Evolutionary conservation across 768 basidiomycete genomes (phyloP), one percentile per base, ranked within the genome.

Genomic region (Pulveroboletus sp.): DNA sequence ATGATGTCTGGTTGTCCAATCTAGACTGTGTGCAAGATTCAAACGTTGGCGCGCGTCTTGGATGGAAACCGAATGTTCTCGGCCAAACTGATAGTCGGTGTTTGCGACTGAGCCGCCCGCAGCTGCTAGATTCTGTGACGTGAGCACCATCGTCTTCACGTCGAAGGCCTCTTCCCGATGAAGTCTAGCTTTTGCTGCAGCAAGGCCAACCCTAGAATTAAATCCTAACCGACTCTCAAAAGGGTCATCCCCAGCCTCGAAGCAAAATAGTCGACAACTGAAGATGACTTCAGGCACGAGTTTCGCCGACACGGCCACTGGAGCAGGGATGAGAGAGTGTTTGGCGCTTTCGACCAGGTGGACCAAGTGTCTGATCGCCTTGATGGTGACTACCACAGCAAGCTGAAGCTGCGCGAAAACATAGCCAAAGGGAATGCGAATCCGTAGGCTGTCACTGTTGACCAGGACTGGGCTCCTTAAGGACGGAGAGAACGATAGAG

Each of bases 221-320:
- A 86, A 72, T 32, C 81, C 86, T 17, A 96, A 69, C 51, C 76
- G 80, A 14, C 79, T 77, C 67, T 98, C 94, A 49, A 96, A 81
- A 1, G 84, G 79, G 58, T 93, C 89, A 65, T 98, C 94, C 21
- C 82, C 80, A 24, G 83, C 83, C 66, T 96, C 93, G 8, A 90
- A 59, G 42, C 80, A 82, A 31, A 95, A 59, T 39, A 74, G 74
- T n/a, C 76, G 73, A 43, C 93, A 66, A 9, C 64, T 71, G 39
- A 95, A 61, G 0, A 71, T 69, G 39, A 94, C 62, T 47, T 76
- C 73, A 0, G 91, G 91, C 3, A 93, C 69, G 0, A 63, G 57
- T 67, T 92, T 96, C 0, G 93, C 81, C 3, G 71, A 76, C 65
- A 95, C 91, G 0, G 83, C 73, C 33, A 72, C 73, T 1, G 94